Evolutionary conservation across 306 rosid species (phyloP).

Genomic region (Herpetospermum pedunculosum): DNA sequence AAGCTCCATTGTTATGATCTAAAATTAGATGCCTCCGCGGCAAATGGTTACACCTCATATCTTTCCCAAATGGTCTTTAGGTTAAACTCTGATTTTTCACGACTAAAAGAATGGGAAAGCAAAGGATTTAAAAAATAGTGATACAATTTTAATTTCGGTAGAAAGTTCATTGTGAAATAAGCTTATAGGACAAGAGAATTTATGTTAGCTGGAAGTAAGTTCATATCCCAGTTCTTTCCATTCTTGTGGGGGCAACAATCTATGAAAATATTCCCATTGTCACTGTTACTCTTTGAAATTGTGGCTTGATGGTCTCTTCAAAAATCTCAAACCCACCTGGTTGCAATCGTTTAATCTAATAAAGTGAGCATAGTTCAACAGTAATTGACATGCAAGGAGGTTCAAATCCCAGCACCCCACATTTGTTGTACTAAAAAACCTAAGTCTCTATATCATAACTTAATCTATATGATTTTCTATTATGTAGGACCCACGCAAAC

Average conservation of each 20-base stretch:
- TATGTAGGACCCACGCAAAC: conserved; percentile 63
- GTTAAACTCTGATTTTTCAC: background rate
- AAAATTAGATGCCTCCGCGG: background rate
- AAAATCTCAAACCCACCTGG: background rate
- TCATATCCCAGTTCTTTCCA: background rate
- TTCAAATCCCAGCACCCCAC: no score
- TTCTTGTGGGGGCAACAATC: background rate
- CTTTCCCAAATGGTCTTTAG: background rate
- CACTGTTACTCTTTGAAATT: background rate
- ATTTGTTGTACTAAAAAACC: no score
- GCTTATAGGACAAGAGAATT: background rate
- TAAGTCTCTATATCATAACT: background rate
- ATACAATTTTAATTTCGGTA: no score
- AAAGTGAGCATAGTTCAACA: no score
- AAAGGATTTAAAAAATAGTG: no score
- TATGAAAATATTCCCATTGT: background rate
- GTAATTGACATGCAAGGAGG: no score
- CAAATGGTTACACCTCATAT: background rate
- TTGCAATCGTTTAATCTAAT: background rate
- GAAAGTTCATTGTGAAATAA: no score
- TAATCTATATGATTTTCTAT: background rate
- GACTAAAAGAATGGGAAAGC: no score
- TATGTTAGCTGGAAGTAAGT: background rate
- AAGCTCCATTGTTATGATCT: background rate
- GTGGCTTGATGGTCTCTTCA: background rate